Evolutionary conservation across 352 stramenopile genomes (phyloP), one percentile per base, ranked within the genome.

Genomic region (Phytophthora agathidicida): DNA sequence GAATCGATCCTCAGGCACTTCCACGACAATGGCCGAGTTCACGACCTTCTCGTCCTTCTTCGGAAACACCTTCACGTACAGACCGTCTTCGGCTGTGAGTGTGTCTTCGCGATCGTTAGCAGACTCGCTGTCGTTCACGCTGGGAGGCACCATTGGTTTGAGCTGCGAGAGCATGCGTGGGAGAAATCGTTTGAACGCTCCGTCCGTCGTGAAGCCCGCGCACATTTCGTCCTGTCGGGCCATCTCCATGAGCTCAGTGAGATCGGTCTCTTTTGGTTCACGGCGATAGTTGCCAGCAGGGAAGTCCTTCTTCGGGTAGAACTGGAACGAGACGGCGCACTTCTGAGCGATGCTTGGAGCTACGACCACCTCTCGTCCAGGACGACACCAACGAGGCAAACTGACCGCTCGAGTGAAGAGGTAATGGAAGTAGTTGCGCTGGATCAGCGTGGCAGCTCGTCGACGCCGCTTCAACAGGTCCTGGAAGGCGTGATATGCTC

Each of bases 231-330:
- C 84, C 20, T 80, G 57, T 5, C 80, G 77, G 26, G 78, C 83
- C 11, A 79, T 53, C 13, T 89, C 70, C 72, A 86, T 86, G 28
- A 94, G 69, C 45, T 77, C 55, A 0, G 30, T 9, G 3, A 88
- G n/a, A 4, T 46, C 72, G 11, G 60, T 39, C 20, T 46, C 65
- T 16, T 73, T 59, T 7, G 69, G 37, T 17, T 91, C 43, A 6
- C 73, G 68, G 13, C 66, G 65, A 66, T 83, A 89, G 33, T 92
- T 94, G 2, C 83, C 85, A 9, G 73, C 63, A 3, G 79, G 68
- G 26, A 94, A 92, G 45, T 94, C 84, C 46, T 83, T 91, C 20
- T 71, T 74, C 2, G 65, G 51, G 49, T 92, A 91, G 61, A 94
- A 94, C 47, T 89, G 78, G 60, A 94, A 94, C 13, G 67, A 74